Evolutionary conservation across 768 basidiomycete genomes (phyloP).

Genomic region (Auricularia auricula-judae): DNA sequence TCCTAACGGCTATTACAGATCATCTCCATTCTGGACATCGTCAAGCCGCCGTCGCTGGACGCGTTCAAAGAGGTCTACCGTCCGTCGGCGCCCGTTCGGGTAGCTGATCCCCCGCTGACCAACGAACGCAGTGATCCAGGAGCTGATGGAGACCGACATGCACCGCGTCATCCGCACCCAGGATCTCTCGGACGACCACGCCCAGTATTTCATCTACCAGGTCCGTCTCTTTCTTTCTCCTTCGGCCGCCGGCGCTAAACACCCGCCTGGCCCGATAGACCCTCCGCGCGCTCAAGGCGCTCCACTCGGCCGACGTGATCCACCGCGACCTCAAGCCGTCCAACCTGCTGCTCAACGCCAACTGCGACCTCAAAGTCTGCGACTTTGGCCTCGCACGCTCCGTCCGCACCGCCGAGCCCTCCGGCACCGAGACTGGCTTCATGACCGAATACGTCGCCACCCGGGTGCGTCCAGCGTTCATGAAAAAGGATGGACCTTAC

Average conservation of each 20-base stretch:
- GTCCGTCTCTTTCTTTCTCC: conserved; percentile 27
- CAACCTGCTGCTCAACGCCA: conserved; percentile 93
- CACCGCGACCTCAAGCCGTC: conserved; percentile 96
- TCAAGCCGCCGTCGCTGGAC: conserved; percentile 64
- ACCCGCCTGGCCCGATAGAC: conserved; percentile 55
- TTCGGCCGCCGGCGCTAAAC: conserved; percentile 43
- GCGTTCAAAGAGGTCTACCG: conserved; percentile 79
- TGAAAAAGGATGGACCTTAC: too few relatives aligned
- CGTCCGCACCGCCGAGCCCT: conserved; percentile 74
- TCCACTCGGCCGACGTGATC: conserved; percentile 94
- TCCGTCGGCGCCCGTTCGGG: conserved; percentile 9
- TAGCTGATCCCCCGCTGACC: background rate
- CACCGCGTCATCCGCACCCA: conserved; percentile 94
- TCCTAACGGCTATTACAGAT: conserved; percentile 16
- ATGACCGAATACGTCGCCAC: conserved; percentile 55
- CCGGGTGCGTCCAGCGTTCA: conserved; percentile 14
- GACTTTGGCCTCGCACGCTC: conserved; percentile 95
- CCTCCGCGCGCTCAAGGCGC: conserved; percentile 86
- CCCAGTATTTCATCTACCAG: conserved; percentile 27
- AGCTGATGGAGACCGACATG: conserved; percentile 93
- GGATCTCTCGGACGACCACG: conserved; percentile 91
- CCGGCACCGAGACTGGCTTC: conserved; percentile 68
- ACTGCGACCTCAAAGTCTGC: conserved; percentile 90
- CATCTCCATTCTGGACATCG: conserved; percentile 14
- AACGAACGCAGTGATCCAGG: conserved; percentile 58